Base-by-base conservation (phyloP, 2,329 filamentous ascomycete species). In the Aciculosporium take region DNA sequence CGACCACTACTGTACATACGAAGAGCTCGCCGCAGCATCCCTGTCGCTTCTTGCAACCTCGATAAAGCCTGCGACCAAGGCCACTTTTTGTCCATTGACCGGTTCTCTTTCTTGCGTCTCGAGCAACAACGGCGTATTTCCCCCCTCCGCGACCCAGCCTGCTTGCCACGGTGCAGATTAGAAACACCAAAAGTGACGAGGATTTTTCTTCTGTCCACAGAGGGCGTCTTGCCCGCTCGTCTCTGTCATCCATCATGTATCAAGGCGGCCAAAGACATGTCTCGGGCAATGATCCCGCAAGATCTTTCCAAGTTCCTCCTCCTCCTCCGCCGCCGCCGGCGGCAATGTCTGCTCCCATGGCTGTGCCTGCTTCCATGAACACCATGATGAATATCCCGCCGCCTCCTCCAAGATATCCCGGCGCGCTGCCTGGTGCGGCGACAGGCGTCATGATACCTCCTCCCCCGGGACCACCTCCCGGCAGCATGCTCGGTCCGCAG, bases 311-410 rank as follows among this genome's bases (percentile, higher is more conserved):
- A 51, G 62, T 76, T 47, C 72, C 71, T 45, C 71, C 71, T 35
- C 72, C 72, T 41, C 72, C 72, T 47, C 72, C 71, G 44, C 71
- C 71, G 36, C 72, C 72, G 42, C 72, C 72, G 42, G 72, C 71
- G 49, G 71, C 72, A 41, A 69, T 74, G 61, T 68, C 70, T 21
- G 65, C 67, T 38, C 70, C 69, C 37, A 61, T 63, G 51, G 41
- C 50, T 31, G 62, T 55, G 36, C 58, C 60, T 20, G 13, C 28
- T 13, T 62, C 63, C 45, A 62, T 72, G 48, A 64, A 58, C 53
- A 64, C 54, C 46, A 67, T 69, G 51, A 65, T 69, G 60, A 60
- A 60, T 45, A 62, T 74, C 37, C 71, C 72, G 8, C 72, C 73
- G 17, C 73, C 73, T 21, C 72, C 71, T 8, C 72, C 69, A 37